Conservation (phyloP, 2,329 filamentous ascomycete species). For the Penicillium sp. region DNA sequence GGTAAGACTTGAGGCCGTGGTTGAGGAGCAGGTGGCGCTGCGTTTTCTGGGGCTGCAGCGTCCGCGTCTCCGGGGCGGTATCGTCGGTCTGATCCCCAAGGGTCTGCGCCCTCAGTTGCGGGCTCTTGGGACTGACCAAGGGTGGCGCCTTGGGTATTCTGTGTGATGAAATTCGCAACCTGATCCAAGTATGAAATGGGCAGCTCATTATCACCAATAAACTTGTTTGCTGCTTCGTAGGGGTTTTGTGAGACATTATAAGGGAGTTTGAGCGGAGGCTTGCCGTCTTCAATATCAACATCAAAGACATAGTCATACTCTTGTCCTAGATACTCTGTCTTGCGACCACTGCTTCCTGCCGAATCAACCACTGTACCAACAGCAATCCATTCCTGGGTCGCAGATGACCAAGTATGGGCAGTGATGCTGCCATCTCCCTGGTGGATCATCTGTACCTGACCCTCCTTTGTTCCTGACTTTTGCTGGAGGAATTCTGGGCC, state of each 20-base stretch:
- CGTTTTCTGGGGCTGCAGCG: conserved; percentile 38
- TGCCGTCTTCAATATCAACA: conserved; percentile 92
- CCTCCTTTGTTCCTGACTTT: conserved; percentile 90
- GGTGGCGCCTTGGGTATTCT: conserved; percentile 84
- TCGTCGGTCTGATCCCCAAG: conserved; percentile 74
- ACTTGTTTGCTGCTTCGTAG: conserved; percentile 87
- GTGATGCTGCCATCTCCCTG: conserved; percentile 79
- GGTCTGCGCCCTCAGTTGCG: conserved; percentile 60
- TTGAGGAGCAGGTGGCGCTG: conserved; percentile 33
- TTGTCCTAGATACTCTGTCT: conserved; percentile 75
- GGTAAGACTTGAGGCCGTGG: conserved; percentile 66
- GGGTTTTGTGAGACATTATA: conserved; percentile 92
- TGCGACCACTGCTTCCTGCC: conserved; percentile 77
- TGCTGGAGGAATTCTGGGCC: conserved; percentile 81
- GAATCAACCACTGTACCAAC: conserved; percentile 95
- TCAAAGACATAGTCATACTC: conserved; percentile 97
- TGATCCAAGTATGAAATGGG: conserved; percentile 86
- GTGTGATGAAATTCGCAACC: conserved; percentile 87
- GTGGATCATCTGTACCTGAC: conserved; percentile 89
- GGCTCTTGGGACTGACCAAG: conserved; percentile 64
- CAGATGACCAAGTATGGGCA: conserved; percentile 81
- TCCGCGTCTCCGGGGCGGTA: conserved; percentile 78
- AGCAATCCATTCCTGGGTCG: conserved; percentile 74
- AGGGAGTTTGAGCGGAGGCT: conserved; percentile 88
- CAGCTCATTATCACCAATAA: conserved; percentile 84